These are phyloP conservation scores for Rhizophagus prolifer DNA, from an alignment of 192 early-diverging fungal species.

Conservation along the genomic window DNA sequence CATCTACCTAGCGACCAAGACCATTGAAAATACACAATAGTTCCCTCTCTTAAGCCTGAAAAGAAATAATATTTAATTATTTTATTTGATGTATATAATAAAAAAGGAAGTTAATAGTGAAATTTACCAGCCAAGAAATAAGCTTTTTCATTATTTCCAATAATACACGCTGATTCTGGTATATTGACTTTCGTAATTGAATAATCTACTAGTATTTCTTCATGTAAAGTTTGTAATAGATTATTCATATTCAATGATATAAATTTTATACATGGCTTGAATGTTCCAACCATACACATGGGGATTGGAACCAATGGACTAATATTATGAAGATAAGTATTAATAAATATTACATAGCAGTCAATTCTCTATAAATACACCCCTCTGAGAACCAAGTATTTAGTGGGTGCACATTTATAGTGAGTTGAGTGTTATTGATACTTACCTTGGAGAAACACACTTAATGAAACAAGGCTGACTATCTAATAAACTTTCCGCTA, in stretches of 20 bases:
- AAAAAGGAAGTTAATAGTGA: neutral
- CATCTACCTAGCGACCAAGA: slow-evolving; percentile 13
- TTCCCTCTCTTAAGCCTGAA: slow-evolving; percentile 10
- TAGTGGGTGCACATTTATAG: no score
- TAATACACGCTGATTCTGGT: slow-evolving; percentile 15
- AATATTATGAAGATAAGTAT: neutral
- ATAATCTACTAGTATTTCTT: slow-evolving; percentile 2
- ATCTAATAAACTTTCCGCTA: neutral
- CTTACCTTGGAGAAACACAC: slow-evolving; percentile 4
- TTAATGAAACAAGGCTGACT: slow-evolving; percentile 9
- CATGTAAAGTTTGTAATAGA: neutral
- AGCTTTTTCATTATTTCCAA: slow-evolving; percentile 2
- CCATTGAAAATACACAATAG: slow-evolving; percentile 4
- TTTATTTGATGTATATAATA: neutral
- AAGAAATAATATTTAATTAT: neutral
- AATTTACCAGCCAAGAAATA: slow-evolving; percentile 5
- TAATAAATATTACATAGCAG: neutral
- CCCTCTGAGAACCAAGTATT: no score
- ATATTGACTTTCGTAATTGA: neutral
- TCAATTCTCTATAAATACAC: no score
- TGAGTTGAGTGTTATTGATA: neutral
- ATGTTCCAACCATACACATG: slow-evolving; percentile 12
- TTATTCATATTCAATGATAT: neutral
- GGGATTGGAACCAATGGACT: neutral
- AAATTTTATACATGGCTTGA: slow-evolving; percentile 11